Evolutionary conservation across 805 yeast genomes (phyloP).

Genomic region (Zygosaccharomyces siamensis): DNA sequence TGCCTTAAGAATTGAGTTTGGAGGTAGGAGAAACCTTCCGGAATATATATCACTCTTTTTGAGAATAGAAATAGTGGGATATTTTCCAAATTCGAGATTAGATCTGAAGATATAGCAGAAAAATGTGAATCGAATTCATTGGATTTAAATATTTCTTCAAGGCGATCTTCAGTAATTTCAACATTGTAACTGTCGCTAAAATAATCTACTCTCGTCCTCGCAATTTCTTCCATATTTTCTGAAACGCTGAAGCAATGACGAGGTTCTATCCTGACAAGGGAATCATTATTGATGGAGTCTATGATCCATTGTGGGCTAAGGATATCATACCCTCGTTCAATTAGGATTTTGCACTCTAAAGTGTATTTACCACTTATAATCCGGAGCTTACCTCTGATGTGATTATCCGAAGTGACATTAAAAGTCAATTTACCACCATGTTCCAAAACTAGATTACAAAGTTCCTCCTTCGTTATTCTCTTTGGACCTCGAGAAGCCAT

Average conservation of each 20-base stretch:
- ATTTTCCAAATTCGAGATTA: constrained; percentile 4
- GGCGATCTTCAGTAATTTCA: constrained; percentile 12
- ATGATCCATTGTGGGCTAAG: constrained; percentile 67
- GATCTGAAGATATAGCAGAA: constrained; percentile 12
- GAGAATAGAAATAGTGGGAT: constrained; percentile 36
- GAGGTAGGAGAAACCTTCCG: constrained; percentile 7
- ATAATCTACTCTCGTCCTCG: constrained; percentile 44
- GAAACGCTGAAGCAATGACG: constrained; percentile 47
- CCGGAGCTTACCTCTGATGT: constrained; percentile 18
- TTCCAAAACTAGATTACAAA: constrained; percentile 38
- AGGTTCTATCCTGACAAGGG: constrained; percentile 55
- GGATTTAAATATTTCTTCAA: constrained; percentile 13
- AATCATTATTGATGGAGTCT: constrained; percentile 43
- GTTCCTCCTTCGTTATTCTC: constrained; percentile 34
- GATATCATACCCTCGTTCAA: constrained; percentile 52
- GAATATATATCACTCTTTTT: constrained; percentile 35
- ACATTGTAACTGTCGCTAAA: constrained; percentile 57
- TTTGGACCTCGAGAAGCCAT: constrained; percentile 14
- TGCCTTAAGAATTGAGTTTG: constrained; percentile 3
- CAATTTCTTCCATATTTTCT: constrained; percentile 23
- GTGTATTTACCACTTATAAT: constrained; percentile 40
- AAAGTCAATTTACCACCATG: constrained; percentile 49
- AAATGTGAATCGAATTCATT: constrained; percentile 1
- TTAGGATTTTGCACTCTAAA: constrained; percentile 37
- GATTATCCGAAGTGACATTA: constrained; percentile 28